Base-by-base conservation (phyloP, 345 rosid species). In the Dipteronia dyeriana region DNA sequence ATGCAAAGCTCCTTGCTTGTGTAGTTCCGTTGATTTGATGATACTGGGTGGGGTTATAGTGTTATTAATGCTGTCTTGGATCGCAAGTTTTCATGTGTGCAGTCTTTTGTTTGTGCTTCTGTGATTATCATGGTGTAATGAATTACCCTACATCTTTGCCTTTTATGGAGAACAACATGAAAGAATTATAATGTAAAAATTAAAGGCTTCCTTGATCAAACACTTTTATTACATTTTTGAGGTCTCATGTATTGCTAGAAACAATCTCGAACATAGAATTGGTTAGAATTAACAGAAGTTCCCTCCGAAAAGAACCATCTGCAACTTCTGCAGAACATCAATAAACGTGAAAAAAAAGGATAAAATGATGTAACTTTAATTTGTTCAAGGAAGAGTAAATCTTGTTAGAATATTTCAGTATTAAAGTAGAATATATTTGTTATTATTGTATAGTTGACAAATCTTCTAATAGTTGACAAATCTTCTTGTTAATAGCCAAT, bases 201-300 rank as follows among this genome's bases (percentile, higher is more conserved):
- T 13, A 31, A 7, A 65, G 57, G 57, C 34, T 61, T 49, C 45
- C 73, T 53, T 83, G 43, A 65, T 64, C 7, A 22, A 74, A 17
- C 47, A 59, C 59, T 45, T 68, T 53, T 76, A 63, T 74, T 61
- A 73, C 73, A 78, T 22, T 41, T 31, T 31, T 78, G 63, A 45
- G 47, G 49, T 20, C 38, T 34, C 70, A 47, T 12, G 16, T 2
- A 66, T 3, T 31, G 59, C 78, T 34, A 64, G n/a, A 20, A 75
- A 85, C 73, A 82, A 81, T 78, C 85, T 82, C 81, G 71, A 29
- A 47, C 65, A 76, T 68, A 67, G 77, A 66, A 80, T 66, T 16
- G 57, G 56, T 57, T 72, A 68, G 43, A 75, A 79, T 56, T 64
- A 43, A 16, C 26, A 34, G 75, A 80, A 60, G 56, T 76, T 78